Evolutionary conservation across 306 rosid genomes (phyloP).

Genomic region (Argentina anserina): DNA sequence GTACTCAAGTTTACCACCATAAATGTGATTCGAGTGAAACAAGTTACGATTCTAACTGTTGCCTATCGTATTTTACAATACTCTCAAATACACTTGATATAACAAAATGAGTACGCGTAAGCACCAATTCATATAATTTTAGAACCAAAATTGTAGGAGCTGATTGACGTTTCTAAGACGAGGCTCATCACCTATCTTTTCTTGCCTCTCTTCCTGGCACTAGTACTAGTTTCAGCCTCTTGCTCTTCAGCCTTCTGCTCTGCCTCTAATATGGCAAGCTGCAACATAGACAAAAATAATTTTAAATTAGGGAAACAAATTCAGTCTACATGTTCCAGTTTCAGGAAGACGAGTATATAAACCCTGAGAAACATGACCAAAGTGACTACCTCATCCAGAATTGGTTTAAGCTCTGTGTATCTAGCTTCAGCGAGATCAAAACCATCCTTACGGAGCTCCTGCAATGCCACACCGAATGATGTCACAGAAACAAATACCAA

Average conservation of each 20-base stretch:
- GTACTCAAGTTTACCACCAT: neutral
- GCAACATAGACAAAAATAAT: constrained; percentile 27
- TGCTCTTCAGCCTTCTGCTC: constrained; percentile 92
- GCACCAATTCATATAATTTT: neutral
- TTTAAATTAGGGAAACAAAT: neutral
- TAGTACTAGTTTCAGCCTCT: constrained; percentile 77
- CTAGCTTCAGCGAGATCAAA: constrained; percentile 93
- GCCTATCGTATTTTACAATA: neutral
- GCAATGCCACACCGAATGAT: constrained; percentile 21
- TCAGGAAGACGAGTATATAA: neutral
- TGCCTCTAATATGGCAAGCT: constrained; percentile 84
- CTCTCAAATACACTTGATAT: neutral
- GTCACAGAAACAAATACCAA: constrained; percentile 10
- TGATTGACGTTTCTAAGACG: neutral
- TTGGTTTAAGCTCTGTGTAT: constrained; percentile 87
- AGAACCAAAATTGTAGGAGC: neutral
- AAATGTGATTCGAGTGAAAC: neutral
- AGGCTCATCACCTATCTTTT: constrained; percentile 35
- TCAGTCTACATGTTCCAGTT: neutral
- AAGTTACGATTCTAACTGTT: neutral
- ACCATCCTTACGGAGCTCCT: constrained; percentile 99
- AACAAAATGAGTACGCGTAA: neutral
- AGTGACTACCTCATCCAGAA: constrained; percentile 83
- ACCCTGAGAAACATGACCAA: constrained; percentile 8
- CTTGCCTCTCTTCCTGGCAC: constrained; percentile 75